Conservation (phyloP, 2,329 filamentous ascomycete genomes). For the Pseudogymnoascus sp. region DNA sequence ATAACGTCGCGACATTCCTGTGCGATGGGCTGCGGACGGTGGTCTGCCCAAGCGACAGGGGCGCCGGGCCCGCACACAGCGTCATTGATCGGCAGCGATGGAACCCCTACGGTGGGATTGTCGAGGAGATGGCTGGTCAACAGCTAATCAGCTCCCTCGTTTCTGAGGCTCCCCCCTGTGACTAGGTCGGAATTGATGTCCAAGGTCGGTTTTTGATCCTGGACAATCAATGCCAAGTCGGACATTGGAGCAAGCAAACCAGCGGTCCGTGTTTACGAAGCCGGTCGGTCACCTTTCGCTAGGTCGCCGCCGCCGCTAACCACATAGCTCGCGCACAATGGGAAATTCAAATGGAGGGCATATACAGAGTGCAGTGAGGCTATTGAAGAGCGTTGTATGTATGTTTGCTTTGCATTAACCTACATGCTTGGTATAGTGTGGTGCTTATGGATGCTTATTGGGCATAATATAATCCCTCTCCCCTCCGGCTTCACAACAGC, state of each 20-base stretch:
- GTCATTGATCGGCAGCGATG: not conserved
- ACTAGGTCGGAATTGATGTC: not conserved
- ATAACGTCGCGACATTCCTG: not conserved
- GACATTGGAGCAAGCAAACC: not conserved
- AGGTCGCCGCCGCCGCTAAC: not conserved
- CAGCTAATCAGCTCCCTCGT: not conserved
- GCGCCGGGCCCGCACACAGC: slow-evolving; percentile 2
- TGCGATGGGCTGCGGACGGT: not conserved
- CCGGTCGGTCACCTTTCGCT: not conserved
- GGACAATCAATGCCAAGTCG: not conserved
- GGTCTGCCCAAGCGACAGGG: not conserved
- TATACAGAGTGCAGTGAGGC: not conserved
- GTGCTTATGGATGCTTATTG: not conserved
- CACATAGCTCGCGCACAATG: not conserved
- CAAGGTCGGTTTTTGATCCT: not conserved
- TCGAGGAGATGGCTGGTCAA: not conserved
- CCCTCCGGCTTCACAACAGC: not conserved
- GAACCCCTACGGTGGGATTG: not conserved
- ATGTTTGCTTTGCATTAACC: not conserved
- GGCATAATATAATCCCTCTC: not conserved
- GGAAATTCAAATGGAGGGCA: not conserved
- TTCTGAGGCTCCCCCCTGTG: not conserved
- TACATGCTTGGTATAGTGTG: not conserved
- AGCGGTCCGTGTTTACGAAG: not conserved
- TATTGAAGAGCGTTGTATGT: not conserved